phyloP scores from a whole-genome alignment of 495 filamentous ascomycete species.

The Aspergillus kassunensis region DNA sequence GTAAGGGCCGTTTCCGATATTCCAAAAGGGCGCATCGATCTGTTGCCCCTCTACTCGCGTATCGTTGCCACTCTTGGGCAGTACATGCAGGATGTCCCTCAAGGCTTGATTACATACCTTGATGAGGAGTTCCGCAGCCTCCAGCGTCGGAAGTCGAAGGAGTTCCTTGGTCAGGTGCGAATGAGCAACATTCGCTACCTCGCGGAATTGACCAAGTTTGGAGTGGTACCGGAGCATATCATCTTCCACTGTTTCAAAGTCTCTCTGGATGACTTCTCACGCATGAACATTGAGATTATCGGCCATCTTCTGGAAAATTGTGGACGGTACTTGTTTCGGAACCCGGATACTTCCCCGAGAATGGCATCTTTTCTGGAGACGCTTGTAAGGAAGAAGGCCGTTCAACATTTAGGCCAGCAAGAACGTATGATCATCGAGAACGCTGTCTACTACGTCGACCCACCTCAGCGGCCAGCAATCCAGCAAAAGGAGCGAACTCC shows the following conservation, averaged over 20 bases:
- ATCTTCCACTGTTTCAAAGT: conserved; percentile 99
- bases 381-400: conserved; percentile 89
- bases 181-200: conserved; percentile 95
- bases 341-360: conserved; percentile 85
- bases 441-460: conserved; percentile 96
- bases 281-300: conserved; percentile 98
- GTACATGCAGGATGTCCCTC: conserved; percentile 89
- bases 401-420: conserved; percentile 90
- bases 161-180: conserved; percentile 90
- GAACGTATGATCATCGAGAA: conserved; percentile 99
- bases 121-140: conserved; percentile 97
- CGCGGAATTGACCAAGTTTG: conserved; percentile 96
- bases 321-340: conserved; percentile 88
- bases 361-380: conserved; percentile 95
- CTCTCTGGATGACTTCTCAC: conserved; percentile 93
- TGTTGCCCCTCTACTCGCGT: conserved; percentile 88
- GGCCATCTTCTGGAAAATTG: conserved; percentile 97
- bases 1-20: conserved; percentile 92
- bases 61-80: conserved; percentile 89
- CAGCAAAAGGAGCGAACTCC: conserved; percentile 94
- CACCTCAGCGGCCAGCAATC: conserved; percentile 87
- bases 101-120: conserved; percentile 86
- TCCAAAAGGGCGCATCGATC: conserved; percentile 86
- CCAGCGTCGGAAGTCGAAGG: conserved; percentile 97
- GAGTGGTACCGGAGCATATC: conserved; percentile 95